phyloP scores from a whole-genome alignment of 2,329 filamentous ascomycete species.

The Colletotrichum spinosum region DNA sequence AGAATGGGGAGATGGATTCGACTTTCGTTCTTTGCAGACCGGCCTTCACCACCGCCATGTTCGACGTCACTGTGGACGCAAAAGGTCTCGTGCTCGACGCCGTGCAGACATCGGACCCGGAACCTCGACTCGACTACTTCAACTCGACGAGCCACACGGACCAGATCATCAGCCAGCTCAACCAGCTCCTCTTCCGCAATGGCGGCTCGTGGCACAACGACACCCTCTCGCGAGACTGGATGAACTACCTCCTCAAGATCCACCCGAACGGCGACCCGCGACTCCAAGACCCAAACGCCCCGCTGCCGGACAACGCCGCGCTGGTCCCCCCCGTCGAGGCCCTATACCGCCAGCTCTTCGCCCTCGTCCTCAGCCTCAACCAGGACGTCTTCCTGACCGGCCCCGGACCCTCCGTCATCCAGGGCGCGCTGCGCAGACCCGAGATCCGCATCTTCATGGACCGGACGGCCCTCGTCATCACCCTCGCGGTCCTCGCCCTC shows the following conservation, averaged over 20 bases:
- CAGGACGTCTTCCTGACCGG: slow-evolving; percentile 10
- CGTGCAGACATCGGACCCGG: too few relatives aligned
- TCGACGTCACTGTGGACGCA: slow-evolving; percentile 47
- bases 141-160: too few relatives aligned
- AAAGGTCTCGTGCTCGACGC: too few relatives aligned
- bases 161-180: too few relatives aligned
- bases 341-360: slow-evolving; percentile 43
- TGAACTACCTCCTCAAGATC: slow-evolving; percentile 58
- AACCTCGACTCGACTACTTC: too few relatives aligned
- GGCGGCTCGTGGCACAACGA: slow-evolving; percentile 57
- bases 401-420: too few relatives aligned
- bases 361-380: slow-evolving; percentile 54
- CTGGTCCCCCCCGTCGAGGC: slow-evolving; percentile 28
- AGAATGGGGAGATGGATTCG: slow-evolving; percentile 31
- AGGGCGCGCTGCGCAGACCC: slow-evolving; percentile 6
- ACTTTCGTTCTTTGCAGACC: slow-evolving; percentile 41
- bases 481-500: slow-evolving; percentile 53
- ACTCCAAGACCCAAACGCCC: slow-evolving; percentile 21
- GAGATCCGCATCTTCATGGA: slow-evolving; percentile 63
- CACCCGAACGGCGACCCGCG: slow-evolving; percentile 41
- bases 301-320: too few relatives aligned
- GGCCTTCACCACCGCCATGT: slow-evolving; percentile 46
- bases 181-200: too few relatives aligned
- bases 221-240: slow-evolving; percentile 54
- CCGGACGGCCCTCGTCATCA: slow-evolving; percentile 56